Evolutionary conservation across 1,284 basidiomycete genomes (phyloP), one percentile per base, ranked within the genome.

Genomic region (Meripilus lineatus): DNA sequence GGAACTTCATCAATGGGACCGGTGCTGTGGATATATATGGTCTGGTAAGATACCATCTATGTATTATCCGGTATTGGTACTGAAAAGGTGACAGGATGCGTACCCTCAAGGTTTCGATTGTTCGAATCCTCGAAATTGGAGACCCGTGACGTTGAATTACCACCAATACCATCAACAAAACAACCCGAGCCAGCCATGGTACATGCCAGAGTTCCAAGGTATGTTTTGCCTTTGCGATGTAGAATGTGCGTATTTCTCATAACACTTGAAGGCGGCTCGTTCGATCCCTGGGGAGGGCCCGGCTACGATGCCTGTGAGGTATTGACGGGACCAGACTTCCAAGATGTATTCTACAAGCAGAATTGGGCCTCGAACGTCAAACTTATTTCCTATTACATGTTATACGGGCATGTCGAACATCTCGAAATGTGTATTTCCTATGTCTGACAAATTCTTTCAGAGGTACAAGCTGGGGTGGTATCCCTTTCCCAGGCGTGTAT

Each of bases 361-460:
- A 70, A 87, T 36, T 88, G 83, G 83, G 84, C 86, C 3, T 73
- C 76, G 32, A 89, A 89, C 59, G 82, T 76, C 3, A 88, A 89
- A 57, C 51, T 89, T 44, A 78, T 88, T 40, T 87, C 76, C 51
- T 86, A 84, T 53, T 89, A 89, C 61, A 89, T 89, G 86, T 55
- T 85, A 45, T 87, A 80, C 51, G 84, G 83, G 84, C 83, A 57
- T 25, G 68, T 34, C 11, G 20, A 23, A 30, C 28, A 8, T 30
- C 8, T 30, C 28, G 28, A 10, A 8, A 30, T 30, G 8, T 30
- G 10, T 8, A 30, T 30, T 33, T 33, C 20, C 14, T 30, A 14
- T 42, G 18, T 18, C 13, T 33, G n/a, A n/a, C n/a, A n/a, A n/a
- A n/a, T n/a, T n/a, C n/a, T 4, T 7, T 1, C 45, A 87, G 85